Conservation (phyloP, 75 land plant genomes). For the Ceratopteris richardii region DNA sequence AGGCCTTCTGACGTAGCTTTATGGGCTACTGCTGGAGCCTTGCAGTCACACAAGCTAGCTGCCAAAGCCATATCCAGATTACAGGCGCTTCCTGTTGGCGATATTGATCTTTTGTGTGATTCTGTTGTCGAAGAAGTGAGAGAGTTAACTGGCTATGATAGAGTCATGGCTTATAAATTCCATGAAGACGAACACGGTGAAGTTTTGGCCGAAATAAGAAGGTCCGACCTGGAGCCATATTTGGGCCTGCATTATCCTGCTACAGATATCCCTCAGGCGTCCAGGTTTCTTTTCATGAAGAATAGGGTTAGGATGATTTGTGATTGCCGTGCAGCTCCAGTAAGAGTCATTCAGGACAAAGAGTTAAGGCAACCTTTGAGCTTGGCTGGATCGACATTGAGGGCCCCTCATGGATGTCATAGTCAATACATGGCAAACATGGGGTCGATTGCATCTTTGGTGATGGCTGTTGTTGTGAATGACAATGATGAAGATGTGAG, state of each 20-base stretch:
- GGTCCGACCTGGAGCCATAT: constrained; percentile 82
- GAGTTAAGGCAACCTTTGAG: constrained; percentile 68
- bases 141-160: constrained; percentile 90
- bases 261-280: constrained; percentile 94
- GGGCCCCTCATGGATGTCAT: constrained; percentile 98
- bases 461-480: constrained; percentile 79
- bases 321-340: constrained; percentile 70
- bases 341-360: constrained; percentile 64
- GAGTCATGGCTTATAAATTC: constrained; percentile 98
- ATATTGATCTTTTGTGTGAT: constrained; percentile 80
- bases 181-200: constrained; percentile 99
- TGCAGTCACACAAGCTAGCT: constrained; percentile 94
- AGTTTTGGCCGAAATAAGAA: constrained; percentile 84
- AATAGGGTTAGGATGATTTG: constrained; percentile 88
- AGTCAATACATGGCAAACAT: constrained; percentile 99
- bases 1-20: constrained; percentile 64
- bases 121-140: constrained; percentile 89
- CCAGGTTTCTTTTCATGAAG: constrained; percentile 89
- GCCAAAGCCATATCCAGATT: constrained; percentile 83
- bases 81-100: constrained; percentile 90
- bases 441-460: constrained; percentile 91
- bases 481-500: constrained; percentile 42
- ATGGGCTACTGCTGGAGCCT: constrained; percentile 74
- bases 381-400: constrained; percentile 87
- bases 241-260: constrained; percentile 94